Base-by-base conservation (phyloP, 2,329 filamentous ascomycete species). In the Fusarium temperatum region DNA sequence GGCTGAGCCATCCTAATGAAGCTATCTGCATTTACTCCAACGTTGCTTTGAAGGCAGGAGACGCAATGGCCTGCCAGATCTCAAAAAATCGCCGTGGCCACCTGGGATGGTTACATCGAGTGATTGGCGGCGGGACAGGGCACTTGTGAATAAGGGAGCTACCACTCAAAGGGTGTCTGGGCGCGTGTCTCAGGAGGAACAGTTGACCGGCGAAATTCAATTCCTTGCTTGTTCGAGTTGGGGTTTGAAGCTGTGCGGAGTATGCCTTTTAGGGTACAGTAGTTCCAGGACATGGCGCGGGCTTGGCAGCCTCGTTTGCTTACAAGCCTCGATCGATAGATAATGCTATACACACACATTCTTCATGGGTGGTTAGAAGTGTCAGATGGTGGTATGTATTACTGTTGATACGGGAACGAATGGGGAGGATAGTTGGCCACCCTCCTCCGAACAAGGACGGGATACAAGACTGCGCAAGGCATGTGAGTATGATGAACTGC, bases 31-130 rank as follows among this genome's bases (percentile, higher is more conserved):
- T 65, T 66, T 68, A 66, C 58, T 73, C 47, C 69, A 65, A 72
- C 50, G 56, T 66, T 75, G 54, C 64, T 77, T 69, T 61, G 70
- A 70, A 74, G 66, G 64, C 68, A 69, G 54, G 53, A 68, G 73
- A 70, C 75, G 64, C 69, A 71, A 61, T 77, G 76, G 75, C 71
- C 72, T 71, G 76, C 72, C 77, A 78, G 76, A 78, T 78, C 75
- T 78, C 42, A 73, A 55, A 68, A 75, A 78, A 75, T 78, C 74
- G 77, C 77, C 74, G 76, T 60, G 69, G 56, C 65, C 72, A 66
- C 67, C 69, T 76, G 64, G 68, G 70, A 76, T 71, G 77, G 77
- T 78, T 78, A 77, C 77, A 78, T 78, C 66, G 70, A 75, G 54
- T 69, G 76, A 64, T 64, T 68, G 65, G 47, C 63, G 67, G 65